Base-by-base conservation (phyloP, 1,284 basidiomycete genomes). In the Blastosporella zonata region DNA sequence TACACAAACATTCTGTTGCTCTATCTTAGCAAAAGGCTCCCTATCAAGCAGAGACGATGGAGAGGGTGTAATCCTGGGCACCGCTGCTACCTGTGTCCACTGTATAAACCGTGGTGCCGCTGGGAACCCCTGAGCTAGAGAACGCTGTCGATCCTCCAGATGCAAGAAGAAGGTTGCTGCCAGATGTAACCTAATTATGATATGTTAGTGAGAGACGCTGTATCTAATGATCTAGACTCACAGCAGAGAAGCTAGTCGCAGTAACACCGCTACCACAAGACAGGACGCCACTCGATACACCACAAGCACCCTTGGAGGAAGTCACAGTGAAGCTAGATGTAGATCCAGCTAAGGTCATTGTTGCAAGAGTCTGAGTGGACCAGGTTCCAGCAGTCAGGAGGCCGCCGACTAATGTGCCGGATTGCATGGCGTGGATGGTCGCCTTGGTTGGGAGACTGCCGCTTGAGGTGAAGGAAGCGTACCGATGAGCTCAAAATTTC, bases 401-500 rank as follows among this genome's bases (percentile, higher is more conserved):
- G 13, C 76, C 77, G 2, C 77, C 77, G 3, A 66, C 57, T 3
- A 56, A 53, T 10, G 66, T 60, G 3, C 67, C 38, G 13, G 66
- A 63, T 6, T 52, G 58, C 12, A 68, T 58, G 2, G 74, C 70
- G 15, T 67, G 66, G 36, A 79, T 71, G 13, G 69, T 73, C 28
- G 72, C 77, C 56, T 68, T 73, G 43, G 66, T 54, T 13, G 76
- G 78, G 20, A 79, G 59, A 17, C 56, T 56, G 13, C 70, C 69
- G 38, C 6, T 2, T 33, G 66, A 57, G 9, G 59, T 49, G 49
- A 15, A 5, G 46, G 9, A 18, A 39, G 18, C 73, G 43, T 53
- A 87, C 84, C 60, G 43, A 86, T 84, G 2, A 76, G 71, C 28
- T 79, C 66, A 55, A 87, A 87, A 1, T 59, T 59, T 3, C 87